These are phyloP conservation scores for Aurantiochytrium sp. DNA, from an alignment of 108 stramenopile species.

Conservation along the genomic window DNA sequence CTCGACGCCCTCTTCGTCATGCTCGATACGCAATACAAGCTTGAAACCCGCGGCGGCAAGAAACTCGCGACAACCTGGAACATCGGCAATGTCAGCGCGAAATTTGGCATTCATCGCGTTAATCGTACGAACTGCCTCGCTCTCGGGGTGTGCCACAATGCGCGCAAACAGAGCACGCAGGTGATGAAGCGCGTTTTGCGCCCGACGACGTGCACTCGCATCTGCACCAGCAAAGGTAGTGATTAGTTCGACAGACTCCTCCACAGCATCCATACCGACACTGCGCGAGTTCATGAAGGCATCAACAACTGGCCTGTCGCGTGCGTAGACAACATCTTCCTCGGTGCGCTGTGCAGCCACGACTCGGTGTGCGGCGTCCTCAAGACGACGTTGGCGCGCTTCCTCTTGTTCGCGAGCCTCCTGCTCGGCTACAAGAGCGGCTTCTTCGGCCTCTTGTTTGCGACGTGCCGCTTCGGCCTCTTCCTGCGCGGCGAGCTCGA, in stretches of 20 bases:
- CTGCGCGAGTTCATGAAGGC: not conserved
- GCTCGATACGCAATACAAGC: not conserved
- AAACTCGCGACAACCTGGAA: not conserved
- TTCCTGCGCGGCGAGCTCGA: not conserved
- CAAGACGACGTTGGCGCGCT: not conserved
- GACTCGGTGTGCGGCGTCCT: not conserved
- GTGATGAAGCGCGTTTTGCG: not conserved
- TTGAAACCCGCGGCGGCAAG: not conserved
- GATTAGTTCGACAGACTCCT: not conserved
- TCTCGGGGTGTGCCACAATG: not conserved
- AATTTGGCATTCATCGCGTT: not conserved
- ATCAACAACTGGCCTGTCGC: not conserved
- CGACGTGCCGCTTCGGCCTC: not conserved
- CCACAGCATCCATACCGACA: not conserved
- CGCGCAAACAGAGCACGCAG: not conserved
- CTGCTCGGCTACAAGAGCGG: not conserved
- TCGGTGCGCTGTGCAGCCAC: not conserved
- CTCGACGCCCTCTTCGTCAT: conserved; percentile 9
- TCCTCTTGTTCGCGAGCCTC: not conserved
- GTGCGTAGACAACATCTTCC: not conserved
- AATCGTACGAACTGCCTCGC: not conserved
- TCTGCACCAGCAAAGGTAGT: not conserved
- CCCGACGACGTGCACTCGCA: not conserved
- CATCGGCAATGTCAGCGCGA: not conserved
- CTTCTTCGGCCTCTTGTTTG: not conserved